phyloP scores from a whole-genome alignment of 768 basidiomycete species.

The Calocybe indica region DNA sequence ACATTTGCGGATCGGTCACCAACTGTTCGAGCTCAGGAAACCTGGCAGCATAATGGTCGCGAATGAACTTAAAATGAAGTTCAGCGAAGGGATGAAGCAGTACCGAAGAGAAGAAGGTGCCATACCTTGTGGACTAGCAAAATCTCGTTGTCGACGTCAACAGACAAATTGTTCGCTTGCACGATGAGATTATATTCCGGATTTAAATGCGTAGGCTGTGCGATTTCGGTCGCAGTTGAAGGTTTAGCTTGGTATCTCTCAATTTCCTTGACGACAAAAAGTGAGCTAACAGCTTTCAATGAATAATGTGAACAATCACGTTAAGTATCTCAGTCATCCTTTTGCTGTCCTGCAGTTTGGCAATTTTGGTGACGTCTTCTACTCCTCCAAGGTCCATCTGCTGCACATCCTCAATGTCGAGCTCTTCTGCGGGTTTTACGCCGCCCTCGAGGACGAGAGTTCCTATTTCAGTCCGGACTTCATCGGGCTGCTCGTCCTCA shows the following conservation, averaged over 20 bases:
- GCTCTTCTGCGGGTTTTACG: slow-evolving; percentile 88
- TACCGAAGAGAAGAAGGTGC: slow-evolving; percentile 2
- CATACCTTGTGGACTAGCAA: slow-evolving; percentile 90
- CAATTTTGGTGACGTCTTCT: slow-evolving; percentile 83
- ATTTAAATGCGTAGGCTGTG: slow-evolving; percentile 78
- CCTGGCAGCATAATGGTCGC: slow-evolving; percentile 92
- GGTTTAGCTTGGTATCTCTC: slow-evolving; percentile 80
- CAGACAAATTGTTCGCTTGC: slow-evolving; percentile 94
- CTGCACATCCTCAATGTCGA: slow-evolving; percentile 91
- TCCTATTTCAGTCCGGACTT: slow-evolving; percentile 39
- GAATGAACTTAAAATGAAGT: slow-evolving; percentile 67
- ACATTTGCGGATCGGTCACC: slow-evolving; percentile 86
- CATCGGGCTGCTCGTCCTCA: slow-evolving; percentile 46
- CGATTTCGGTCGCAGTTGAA: slow-evolving; percentile 72
- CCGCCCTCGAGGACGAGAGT: slow-evolving; percentile 81
- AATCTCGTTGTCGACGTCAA: slow-evolving; percentile 98
- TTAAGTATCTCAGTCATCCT: slow-evolving; percentile 83
- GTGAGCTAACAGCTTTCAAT: no score
- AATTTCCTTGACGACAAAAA: slow-evolving; percentile 66
- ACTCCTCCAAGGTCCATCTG: slow-evolving; percentile 86
- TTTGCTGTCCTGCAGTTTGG: slow-evolving; percentile 84
- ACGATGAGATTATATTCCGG: slow-evolving; percentile 97
- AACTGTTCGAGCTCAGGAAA: slow-evolving; percentile 98
- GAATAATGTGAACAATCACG: slow-evolving; percentile 28
- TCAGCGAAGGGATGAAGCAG: slow-evolving; percentile 4